Evolutionary conservation across 306 rosid genomes (phyloP).

Genomic region (Lotus japonicus): DNA sequence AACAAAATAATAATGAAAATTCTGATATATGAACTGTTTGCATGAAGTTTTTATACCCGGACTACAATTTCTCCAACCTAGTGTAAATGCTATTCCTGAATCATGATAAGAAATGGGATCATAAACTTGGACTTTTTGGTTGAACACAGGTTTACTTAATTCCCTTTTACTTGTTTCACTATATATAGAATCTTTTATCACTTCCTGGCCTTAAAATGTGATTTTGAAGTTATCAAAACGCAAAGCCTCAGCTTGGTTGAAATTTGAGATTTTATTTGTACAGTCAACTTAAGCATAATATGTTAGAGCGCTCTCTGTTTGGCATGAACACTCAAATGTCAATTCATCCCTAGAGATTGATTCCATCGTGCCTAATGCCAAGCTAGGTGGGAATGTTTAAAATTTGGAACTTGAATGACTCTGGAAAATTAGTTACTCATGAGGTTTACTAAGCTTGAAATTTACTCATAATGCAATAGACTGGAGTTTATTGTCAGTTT

Average conservation of each 20-base stretch:
- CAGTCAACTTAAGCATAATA: not conserved
- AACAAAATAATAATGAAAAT: not conserved
- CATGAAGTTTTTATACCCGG: constrained; percentile 4
- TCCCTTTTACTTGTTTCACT: not conserved
- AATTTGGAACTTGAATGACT: not conserved
- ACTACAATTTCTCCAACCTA: not conserved
- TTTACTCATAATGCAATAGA: constrained; percentile 13
- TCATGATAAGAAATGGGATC: no score
- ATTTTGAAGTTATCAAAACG: not conserved
- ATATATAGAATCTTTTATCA: not conserved
- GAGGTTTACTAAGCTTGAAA: not conserved
- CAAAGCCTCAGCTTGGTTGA: constrained; percentile 8
- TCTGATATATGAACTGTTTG: not conserved
- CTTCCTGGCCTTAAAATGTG: not conserved
- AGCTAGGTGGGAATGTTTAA: not conserved
- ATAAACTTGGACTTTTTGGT: no score
- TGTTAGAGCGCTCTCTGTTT: not conserved
- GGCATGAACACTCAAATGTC: not conserved
- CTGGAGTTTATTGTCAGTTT: not conserved
- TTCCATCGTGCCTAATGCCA: not conserved
- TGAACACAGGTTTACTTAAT: not conserved
- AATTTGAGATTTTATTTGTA: constrained; percentile 5
- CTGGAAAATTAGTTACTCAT: not conserved
- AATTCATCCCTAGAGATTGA: constrained; percentile 2
- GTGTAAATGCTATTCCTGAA: not conserved